These are phyloP conservation scores for Xylaria sp. DNA, from an alignment of 2,329 filamentous ascomycete species.

Conservation along the genomic window DNA sequence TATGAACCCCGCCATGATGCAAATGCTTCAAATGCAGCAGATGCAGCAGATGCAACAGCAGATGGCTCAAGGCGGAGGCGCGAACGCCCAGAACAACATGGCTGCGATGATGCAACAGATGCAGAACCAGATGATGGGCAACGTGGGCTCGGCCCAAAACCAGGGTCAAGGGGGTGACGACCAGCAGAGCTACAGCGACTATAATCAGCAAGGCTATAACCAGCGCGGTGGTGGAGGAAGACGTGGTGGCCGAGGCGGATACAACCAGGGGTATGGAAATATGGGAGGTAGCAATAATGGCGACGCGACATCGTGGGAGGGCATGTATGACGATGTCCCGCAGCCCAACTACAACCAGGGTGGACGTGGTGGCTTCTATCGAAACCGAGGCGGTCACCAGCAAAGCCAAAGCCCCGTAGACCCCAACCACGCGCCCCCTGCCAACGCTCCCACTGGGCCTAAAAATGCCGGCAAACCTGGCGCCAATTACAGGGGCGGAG, in stretches of 20 bases:
- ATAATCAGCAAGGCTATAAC: constrained; percentile 47
- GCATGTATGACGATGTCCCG: constrained; percentile 97
- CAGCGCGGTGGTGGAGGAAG: constrained; percentile 47
- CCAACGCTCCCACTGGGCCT: constrained; percentile 91
- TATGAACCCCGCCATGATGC: constrained; percentile 81
- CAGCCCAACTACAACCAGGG: constrained; percentile 74
- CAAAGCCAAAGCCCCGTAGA: constrained; percentile 58
- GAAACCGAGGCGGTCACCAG: constrained; percentile 52
- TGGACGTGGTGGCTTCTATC: constrained; percentile 56
- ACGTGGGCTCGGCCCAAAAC: constrained; percentile 46
- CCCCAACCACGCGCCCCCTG: constrained; percentile 71
- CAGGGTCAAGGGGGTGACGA: constrained; percentile 52
- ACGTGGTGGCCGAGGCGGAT: constrained; percentile 50
- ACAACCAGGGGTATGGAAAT: constrained; percentile 53
- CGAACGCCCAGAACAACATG: constrained; percentile 54
- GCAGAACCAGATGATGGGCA: constrained; percentile 54
- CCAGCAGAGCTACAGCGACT: constrained; percentile 45
- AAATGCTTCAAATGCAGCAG: constrained; percentile 80
- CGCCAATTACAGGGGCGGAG: constrained; percentile 92
- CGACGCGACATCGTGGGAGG: constrained; percentile 90
- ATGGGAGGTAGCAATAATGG: constrained; percentile 63
- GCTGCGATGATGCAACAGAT: constrained; percentile 67
- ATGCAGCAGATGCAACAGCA: constrained; percentile 74
- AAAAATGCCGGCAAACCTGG: constrained; percentile 94
- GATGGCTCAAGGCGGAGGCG: constrained; percentile 54